These are phyloP conservation scores for Edaphochlamys debaryana DNA, from an alignment of 139 green algal genomes.

Conservation along the genomic window DNA sequence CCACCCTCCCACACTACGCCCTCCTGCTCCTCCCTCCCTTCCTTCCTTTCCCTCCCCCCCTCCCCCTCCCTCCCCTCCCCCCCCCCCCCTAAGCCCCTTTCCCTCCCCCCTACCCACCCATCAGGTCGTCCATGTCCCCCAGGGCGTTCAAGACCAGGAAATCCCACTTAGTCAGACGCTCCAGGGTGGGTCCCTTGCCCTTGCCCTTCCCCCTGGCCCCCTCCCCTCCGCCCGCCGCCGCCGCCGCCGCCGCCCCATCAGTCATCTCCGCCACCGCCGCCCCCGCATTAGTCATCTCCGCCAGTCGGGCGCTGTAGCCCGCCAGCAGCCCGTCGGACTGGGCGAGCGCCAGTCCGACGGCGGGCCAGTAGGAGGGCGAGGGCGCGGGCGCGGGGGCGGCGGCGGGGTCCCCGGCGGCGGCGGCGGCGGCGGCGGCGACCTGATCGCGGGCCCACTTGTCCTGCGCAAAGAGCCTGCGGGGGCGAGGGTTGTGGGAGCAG, in stretches of 20 bases:
- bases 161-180: slow-evolving; percentile 49
- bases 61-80: not conserved
- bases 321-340: slow-evolving; percentile 12
- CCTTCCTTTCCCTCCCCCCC: not conserved
- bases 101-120: slow-evolving; percentile 8
- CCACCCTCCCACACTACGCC: too few relatives aligned
- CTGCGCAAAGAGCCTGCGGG: slow-evolving; percentile 26
- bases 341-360: not conserved
- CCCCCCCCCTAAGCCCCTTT: not conserved
- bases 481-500: not conserved
- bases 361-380: slow-evolving; percentile 7
- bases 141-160: slow-evolving; percentile 69
- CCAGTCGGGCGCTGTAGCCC: slow-evolving; percentile 17
- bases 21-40: not conserved
- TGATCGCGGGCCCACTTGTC: slow-evolving; percentile 17
- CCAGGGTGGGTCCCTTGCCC: too few relatives aligned
- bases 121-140: slow-evolving; percentile 63
- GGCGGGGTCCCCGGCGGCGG: not conserved
- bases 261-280: too few relatives aligned
- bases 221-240: not conserved
- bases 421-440: not conserved
- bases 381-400: not conserved
- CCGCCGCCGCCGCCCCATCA: not conserved
- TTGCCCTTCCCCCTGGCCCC: too few relatives aligned
- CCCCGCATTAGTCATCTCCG: too few relatives aligned